phyloP scores from a whole-genome alignment of 768 basidiomycete genomes.

The Calocybe gangraenosa region DNA sequence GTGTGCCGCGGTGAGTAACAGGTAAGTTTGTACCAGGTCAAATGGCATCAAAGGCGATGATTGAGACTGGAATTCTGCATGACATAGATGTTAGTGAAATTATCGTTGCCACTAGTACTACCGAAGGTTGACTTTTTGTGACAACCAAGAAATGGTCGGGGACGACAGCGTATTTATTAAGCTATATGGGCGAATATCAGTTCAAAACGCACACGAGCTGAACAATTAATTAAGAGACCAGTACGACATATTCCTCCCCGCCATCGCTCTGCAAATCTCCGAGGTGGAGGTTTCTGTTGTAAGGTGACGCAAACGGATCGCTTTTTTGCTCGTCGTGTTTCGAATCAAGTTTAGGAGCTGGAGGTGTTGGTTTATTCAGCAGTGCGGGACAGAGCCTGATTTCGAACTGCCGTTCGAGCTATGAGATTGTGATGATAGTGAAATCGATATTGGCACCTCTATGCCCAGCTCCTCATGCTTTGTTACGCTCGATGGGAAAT shows the following conservation, averaged over 20 bases:
- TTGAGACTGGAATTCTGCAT: conserved; percentile 70
- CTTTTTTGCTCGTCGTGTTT: conserved; percentile 26
- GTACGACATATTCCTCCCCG: conserved; percentile 56
- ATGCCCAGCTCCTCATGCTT: conserved; percentile 58
- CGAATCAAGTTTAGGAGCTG: conserved; percentile 32
- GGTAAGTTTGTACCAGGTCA: conserved; percentile 76
- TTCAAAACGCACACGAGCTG: not conserved
- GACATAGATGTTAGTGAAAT: not conserved
- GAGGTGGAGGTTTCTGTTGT: conserved; percentile 68
- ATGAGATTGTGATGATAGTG: not conserved
- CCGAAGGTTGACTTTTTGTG: conserved; percentile 66
- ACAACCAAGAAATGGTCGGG: conserved; percentile 85
- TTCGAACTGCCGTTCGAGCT: conserved; percentile 60
- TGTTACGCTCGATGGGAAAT: conserved; percentile 71
- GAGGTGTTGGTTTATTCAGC: conserved; percentile 66
- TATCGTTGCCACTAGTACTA: not conserved
- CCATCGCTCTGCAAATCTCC: conserved; percentile 70
- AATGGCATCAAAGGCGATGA: conserved; percentile 73
- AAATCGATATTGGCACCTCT: conserved; percentile 42
- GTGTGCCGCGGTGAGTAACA: conserved; percentile 65
- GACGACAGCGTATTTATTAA: conserved; percentile 85
- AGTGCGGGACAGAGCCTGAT: conserved; percentile 83
- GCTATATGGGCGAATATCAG: conserved; percentile 32
- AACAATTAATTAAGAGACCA: conserved; percentile 44
- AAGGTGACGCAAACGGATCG: conserved; percentile 88